Conservation (phyloP, 2,329 filamentous ascomycete genomes). For the Coleophoma eucalyptorum region DNA sequence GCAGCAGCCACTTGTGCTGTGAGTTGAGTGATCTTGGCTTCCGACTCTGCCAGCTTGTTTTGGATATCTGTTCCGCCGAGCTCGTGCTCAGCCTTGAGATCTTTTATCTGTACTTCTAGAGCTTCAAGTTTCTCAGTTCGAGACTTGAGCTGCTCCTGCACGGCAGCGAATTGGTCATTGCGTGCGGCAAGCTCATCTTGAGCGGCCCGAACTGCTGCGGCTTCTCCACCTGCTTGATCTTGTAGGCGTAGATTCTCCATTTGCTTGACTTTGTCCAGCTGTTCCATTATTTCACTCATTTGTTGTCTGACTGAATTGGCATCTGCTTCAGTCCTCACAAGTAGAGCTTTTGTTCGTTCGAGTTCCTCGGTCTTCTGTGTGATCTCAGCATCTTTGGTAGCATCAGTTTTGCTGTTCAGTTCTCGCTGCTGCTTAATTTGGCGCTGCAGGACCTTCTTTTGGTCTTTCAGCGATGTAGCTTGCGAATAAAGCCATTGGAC, state of each 20-base stretch:
- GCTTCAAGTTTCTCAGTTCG: conserved; percentile 24
- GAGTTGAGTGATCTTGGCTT: conserved; percentile 20
- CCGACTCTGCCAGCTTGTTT: conserved; percentile 19
- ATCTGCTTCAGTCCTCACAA: conserved; percentile 28
- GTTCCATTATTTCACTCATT: conserved; percentile 26
- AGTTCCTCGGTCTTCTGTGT: conserved; percentile 54
- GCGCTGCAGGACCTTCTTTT: conserved; percentile 83
- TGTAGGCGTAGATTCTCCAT: conserved; percentile 16
- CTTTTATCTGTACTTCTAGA: conserved; percentile 27
- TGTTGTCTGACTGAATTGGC: conserved; percentile 24
- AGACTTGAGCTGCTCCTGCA: conserved; percentile 19
- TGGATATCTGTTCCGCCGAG: conserved; percentile 23
- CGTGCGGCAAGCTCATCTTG: neutral
- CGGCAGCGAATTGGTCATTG: conserved; percentile 6
- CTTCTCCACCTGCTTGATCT: conserved; percentile 16
- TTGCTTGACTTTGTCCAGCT: conserved; percentile 26
- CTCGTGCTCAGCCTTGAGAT: conserved; percentile 21
- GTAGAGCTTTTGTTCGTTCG: conserved; percentile 33
- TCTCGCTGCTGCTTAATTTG: conserved; percentile 96
- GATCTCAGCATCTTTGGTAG: conserved; percentile 63
- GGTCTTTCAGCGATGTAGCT: conserved; percentile 75
- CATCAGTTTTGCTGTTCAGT: conserved; percentile 82
- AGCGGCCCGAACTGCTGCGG: conserved; percentile 12
- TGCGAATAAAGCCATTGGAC: conserved; percentile 77
- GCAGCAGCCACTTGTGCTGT: conserved; percentile 19